A percentile compares a stretch with the other conserved stretches of the same genome.
These are phyloP conservation scores for Lichenothelia convexa DNA, from an alignment of 495 filamentous ascomycete species.

Conservation along the genomic window DNA sequence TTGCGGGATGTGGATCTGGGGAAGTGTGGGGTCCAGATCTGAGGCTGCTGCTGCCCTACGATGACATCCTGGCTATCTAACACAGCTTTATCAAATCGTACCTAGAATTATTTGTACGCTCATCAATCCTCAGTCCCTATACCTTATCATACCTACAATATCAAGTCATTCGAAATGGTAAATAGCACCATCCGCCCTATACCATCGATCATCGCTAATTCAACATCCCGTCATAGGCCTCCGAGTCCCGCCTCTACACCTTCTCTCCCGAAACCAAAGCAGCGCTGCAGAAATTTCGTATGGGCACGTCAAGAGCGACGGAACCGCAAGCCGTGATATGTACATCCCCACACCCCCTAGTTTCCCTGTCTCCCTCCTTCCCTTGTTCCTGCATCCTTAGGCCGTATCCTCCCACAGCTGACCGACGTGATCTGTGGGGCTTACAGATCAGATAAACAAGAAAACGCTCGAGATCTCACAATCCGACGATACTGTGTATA, in stretches of 20 bases:
- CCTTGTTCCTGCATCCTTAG: slow-evolving; percentile 3
- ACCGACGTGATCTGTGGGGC: slow-evolving; percentile 10
- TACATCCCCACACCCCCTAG: slow-evolving; percentile 28
- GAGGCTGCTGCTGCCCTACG: no score
- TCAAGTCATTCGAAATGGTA: no score
- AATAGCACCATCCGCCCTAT: no score
- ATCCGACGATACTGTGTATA: slow-evolving; percentile 62
- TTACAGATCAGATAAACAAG: slow-evolving; percentile 68
- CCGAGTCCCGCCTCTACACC: slow-evolving; percentile 79
- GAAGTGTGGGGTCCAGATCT: no score
- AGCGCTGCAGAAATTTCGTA: slow-evolving; percentile 77
- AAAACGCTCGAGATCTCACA: slow-evolving; percentile 68
- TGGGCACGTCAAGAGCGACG: slow-evolving; percentile 74
- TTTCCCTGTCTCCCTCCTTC: background rate
- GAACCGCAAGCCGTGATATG: slow-evolving; percentile 83
- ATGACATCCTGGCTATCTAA: no score
- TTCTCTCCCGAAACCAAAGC: slow-evolving; percentile 79
- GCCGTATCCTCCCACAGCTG: slow-evolving; percentile 1
- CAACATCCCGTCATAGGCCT: slow-evolving; percentile 41
- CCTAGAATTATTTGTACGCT: no score
- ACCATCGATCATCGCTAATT: no score
- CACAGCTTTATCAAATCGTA: no score
- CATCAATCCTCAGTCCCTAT: no score
- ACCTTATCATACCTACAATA: no score
- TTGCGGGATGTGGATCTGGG: no score